Evolutionary conservation across 345 rosid species (phyloP), one percentile per base, ranked within the genome.

Genomic region (Hibiscus tridactylites): DNA sequence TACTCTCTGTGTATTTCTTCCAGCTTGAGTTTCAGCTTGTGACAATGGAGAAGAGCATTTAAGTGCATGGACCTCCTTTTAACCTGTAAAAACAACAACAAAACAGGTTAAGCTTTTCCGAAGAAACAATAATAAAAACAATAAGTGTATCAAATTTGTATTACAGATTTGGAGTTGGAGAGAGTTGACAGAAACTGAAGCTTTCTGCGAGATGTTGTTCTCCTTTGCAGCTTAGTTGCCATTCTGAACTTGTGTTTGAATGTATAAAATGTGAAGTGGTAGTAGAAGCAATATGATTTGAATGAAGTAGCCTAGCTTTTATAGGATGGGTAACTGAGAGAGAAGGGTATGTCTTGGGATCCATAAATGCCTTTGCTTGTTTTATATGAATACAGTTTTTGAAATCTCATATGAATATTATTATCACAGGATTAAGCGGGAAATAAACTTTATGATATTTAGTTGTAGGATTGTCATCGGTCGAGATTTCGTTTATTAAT

Each of bases 21-120:
- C 82, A 90, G 61, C 81, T 80, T 77, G 71, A 84, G 84, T 79
- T 82, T 86, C 72, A 90, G 89, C 81, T 82, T 80, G 85, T 58
- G 72, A 71, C 85, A 83, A 79, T 81, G 79, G 24, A 81, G 78
- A 69, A 88, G 75, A 77, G 84, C 75, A 53, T 83, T 91, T 77
- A 68, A 73, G 65, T 81, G 37, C 44, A 74, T 50, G 66, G 83
- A 82, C 24, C 75, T 82, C 78, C 68, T 77, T 74, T 82, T 72
- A 72, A 77, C 91, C 95, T 88, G 77, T 64, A 52, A 72, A 46
- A 58, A 24, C 9, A 2, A 58, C 26, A 24, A 54, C 59, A 75
- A 28, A 70, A 62, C 6, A 71, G 7, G 44, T 68, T 68, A 49
- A 29, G 42, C 9, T 68, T 49, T 56, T 56, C 29, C 29, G 53